Conservation (phyloP, 352 stramenopile species). For the Globisporangium paddicum region DNA sequence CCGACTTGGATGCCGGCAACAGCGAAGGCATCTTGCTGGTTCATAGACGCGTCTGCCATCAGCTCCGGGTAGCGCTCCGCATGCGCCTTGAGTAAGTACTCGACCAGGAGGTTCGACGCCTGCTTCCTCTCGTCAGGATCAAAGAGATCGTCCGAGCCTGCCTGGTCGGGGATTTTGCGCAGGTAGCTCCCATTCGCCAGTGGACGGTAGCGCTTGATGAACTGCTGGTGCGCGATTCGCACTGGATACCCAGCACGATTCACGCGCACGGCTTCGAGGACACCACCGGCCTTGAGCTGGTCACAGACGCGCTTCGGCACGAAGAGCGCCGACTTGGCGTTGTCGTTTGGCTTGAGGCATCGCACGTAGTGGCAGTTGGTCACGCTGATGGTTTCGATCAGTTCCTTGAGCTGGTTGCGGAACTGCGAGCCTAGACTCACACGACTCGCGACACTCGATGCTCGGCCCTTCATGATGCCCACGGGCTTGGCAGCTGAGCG, state of each 20-base stretch:
- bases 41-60: conserved; percentile 24
- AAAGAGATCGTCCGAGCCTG: conserved; percentile 45
- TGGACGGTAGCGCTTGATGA: conserved; percentile 88
- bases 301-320: conserved; percentile 92
- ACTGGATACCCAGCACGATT: conserved; percentile 97
- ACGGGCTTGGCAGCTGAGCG: conserved; percentile 17
- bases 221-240: conserved; percentile 92
- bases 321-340: conserved; percentile 81
- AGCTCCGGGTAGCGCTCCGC: conserved; percentile 59
- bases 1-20: conserved; percentile 77
- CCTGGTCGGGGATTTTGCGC: conserved; percentile 51
- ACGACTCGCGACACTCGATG: conserved; percentile 31
- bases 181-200: conserved; percentile 64
- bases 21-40: conserved; percentile 33
- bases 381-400: conserved; percentile 93
- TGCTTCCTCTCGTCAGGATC: conserved; percentile 50
- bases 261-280: conserved; percentile 98
- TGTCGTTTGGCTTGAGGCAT: conserved; percentile 99
- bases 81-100: conserved; percentile 70
- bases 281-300: conserved; percentile 96
- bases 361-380: conserved; percentile 97
- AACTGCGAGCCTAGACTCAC: conserved; percentile 89
- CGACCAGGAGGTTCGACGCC: conserved; percentile 46
- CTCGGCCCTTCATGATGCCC: conserved; percentile 29
- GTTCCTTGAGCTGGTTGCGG: conserved; percentile 83